Percentiles rank a stretch among this genome's conserved stretches.
Conservation (phyloP, 1,284 basidiomycete species). For the Sutorius eximius region DNA sequence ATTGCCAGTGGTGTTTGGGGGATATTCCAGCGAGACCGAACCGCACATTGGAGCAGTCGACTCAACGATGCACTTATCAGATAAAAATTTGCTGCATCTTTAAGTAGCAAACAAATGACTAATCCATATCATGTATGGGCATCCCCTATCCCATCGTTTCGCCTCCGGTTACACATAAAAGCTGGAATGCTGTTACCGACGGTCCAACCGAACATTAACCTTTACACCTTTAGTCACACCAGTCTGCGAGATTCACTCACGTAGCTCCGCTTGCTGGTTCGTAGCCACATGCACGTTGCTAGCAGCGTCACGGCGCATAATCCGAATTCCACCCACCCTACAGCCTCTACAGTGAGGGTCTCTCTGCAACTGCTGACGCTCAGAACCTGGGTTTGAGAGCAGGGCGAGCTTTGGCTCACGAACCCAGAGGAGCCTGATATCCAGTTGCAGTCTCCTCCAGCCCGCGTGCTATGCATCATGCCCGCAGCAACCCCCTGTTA, state of each 20-base stretch:
- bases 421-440: conserved; percentile 53
- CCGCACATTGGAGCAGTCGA: neutral
- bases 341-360: conserved; percentile 65
- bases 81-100: conserved; percentile 17
- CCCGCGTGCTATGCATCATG: conserved; percentile 59
- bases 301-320: conserved; percentile 60
- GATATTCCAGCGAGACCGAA: conserved; percentile 1
- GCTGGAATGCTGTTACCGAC: conserved; percentile 33
- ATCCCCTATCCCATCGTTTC: neutral
- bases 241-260: conserved; percentile 47
- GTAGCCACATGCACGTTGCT: conserved; percentile 63
- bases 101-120: conserved; percentile 17
- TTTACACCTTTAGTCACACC: conserved; percentile 20
- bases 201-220: conserved; percentile 23
- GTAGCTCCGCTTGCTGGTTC: conserved; percentile 43
- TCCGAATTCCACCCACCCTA: conserved; percentile 75
- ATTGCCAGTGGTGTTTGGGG: neutral
- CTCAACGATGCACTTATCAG: conserved; percentile 21
- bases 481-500: conserved; percentile 63
- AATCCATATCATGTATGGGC: conserved; percentile 14
- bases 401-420: conserved; percentile 20
- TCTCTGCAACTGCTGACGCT: conserved; percentile 57
- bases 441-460: conserved; percentile 57
- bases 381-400: conserved; percentile 23
- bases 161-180: conserved; percentile 31